phyloP scores from a whole-genome alignment of 164 flowering plant species.

The Sedum album region DNA sequence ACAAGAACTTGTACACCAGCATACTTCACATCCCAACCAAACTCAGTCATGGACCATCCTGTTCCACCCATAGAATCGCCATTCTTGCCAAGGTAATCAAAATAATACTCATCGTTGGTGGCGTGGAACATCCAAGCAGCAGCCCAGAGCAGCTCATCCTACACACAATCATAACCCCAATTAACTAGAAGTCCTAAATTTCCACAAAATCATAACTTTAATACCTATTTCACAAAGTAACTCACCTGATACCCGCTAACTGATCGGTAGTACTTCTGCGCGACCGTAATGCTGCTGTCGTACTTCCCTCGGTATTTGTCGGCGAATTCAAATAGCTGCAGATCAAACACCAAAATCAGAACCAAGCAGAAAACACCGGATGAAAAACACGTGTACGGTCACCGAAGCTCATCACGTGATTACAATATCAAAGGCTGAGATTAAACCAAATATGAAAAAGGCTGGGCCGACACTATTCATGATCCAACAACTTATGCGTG shows the following conservation, averaged over 20 bases:
- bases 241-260: slow-evolving; percentile 84
- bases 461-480: not conserved
- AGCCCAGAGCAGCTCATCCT: slow-evolving; percentile 97
- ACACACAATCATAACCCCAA: not conserved
- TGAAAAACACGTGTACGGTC: slow-evolving; percentile 5
- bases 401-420: not conserved
- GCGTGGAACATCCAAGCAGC: slow-evolving; percentile 87
- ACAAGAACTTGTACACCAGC: slow-evolving; percentile 91
- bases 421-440: not conserved
- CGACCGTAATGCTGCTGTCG: slow-evolving; percentile 78
- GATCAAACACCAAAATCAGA: not conserved
- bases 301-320: slow-evolving; percentile 95
- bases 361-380: too few relatives aligned
- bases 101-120: slow-evolving; percentile 51
- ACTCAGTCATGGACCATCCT: slow-evolving; percentile 87
- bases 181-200: not conserved
- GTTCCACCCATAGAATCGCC: slow-evolving; percentile 87
- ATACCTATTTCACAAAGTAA: not conserved
- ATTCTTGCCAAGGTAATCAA: slow-evolving; percentile 57
- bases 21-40: slow-evolving; percentile 94
- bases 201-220: not conserved
- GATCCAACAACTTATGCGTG: slow-evolving; percentile 2
- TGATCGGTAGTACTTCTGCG: slow-evolving; percentile 81
- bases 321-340: slow-evolving; percentile 81
- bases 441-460: not conserved